phyloP scores from a whole-genome alignment of 495 filamentous ascomycete species.

The Neurospora intermedia region DNA sequence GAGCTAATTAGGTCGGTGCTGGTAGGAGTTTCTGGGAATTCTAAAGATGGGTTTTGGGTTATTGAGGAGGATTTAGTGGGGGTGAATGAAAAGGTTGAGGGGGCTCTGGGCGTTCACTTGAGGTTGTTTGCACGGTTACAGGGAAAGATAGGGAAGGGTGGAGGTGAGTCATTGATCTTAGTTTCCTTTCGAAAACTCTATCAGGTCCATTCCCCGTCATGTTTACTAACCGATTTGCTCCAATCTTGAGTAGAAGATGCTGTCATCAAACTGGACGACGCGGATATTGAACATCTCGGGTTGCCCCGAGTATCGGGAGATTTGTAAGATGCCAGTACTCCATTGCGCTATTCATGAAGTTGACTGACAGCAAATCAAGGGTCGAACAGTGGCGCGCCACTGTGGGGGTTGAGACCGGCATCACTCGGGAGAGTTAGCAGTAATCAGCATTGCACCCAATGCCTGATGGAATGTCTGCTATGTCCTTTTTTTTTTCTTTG shows the following conservation, averaged over 20 bases:
- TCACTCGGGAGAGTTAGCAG: neutral
- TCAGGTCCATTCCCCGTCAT: neutral
- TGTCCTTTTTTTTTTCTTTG: neutral
- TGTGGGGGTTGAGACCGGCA: neutral
- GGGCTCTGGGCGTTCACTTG: conserved; percentile 1
- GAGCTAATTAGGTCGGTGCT: conserved; percentile 1
- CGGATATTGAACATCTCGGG: conserved; percentile 1
- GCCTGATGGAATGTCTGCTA: neutral
- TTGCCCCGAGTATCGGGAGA: conserved; percentile 1
- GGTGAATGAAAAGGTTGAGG: conserved; percentile 1
- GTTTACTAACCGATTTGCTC: neutral
- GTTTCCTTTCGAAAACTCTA: neutral
- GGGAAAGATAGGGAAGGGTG: neutral
- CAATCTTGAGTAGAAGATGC: neutral
- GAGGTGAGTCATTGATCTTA: neutral
- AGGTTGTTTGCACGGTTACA: neutral
- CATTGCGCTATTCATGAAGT: neutral
- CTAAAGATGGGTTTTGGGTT: conserved; percentile 3
- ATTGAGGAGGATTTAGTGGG: neutral
- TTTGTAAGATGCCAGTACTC: neutral
- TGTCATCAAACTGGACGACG: conserved; percentile 1
- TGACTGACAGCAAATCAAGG: neutral
- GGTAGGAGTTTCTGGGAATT: conserved; percentile 3
- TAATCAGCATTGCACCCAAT: neutral
- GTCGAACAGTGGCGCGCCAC: conserved; percentile 9